Percentiles rank a stretch among this genome's conserved stretches.
Conservation (phyloP, 306 rosid genomes). For the Hylodesmum podocarpum region DNA sequence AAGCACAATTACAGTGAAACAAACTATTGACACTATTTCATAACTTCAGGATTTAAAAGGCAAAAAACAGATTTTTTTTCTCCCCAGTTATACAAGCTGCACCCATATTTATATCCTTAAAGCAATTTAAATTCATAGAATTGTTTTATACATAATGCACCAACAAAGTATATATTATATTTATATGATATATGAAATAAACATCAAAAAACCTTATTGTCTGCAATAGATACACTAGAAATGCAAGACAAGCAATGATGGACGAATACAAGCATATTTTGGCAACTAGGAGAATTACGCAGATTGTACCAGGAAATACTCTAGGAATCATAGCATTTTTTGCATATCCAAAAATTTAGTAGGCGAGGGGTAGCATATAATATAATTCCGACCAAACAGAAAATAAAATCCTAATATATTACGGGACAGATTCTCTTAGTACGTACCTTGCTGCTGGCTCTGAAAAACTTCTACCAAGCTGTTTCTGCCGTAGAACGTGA, state of each 20-base stretch:
- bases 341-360: neutral
- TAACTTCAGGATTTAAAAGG: slow-evolving; percentile 4
- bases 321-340: neutral
- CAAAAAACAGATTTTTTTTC: neutral
- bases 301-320: neutral
- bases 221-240: slow-evolving; percentile 4
- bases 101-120: neutral
- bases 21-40: neutral
- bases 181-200: neutral
- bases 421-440: neutral
- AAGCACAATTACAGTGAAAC: slow-evolving; percentile 6
- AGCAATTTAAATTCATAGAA: neutral
- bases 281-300: neutral
- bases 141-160: neutral
- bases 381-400: slow-evolving; percentile 4
- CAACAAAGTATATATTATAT: slow-evolving; percentile 6
- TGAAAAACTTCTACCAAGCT: slow-evolving; percentile 73
- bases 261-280: slow-evolving; percentile 16
- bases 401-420: slow-evolving; percentile 9
- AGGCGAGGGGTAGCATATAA: neutral
- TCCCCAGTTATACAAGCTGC: slow-evolving; percentile 12
- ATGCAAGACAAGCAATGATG: slow-evolving; percentile 20
- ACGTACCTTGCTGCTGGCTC: slow-evolving; percentile 93
- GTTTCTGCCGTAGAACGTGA: slow-evolving; percentile 96
- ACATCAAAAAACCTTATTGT: neutral